Evolutionary conservation across 1,284 basidiomycete species (phyloP).

Genomic region (Heterobasidion occidentale): DNA sequence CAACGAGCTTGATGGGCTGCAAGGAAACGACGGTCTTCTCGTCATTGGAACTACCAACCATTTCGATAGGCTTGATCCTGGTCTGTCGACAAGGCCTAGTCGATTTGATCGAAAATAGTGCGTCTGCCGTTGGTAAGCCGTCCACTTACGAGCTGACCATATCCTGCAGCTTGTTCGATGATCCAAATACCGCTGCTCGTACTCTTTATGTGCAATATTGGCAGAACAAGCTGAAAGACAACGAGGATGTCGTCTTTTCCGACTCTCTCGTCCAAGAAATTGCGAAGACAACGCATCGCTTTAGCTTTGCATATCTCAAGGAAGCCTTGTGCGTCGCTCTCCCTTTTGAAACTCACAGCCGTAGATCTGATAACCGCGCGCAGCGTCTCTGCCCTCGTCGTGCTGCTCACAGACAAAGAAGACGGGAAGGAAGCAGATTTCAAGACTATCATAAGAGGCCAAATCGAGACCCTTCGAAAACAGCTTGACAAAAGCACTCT

Average conservation of each 20-base stretch:
- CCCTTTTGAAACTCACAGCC: not conserved
- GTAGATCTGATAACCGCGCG: not conserved
- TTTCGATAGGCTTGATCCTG: slow-evolving; percentile 70
- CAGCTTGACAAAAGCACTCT: slow-evolving; percentile 24
- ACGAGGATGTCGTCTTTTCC: slow-evolving; percentile 50
- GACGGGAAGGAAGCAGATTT: slow-evolving; percentile 8
- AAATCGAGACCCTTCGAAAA: slow-evolving; percentile 11
- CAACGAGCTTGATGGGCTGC: slow-evolving; percentile 72
- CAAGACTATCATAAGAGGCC: slow-evolving; percentile 5
- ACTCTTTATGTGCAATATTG: slow-evolving; percentile 38
- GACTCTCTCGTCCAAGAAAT: slow-evolving; percentile 47
- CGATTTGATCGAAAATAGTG: slow-evolving; percentile 83
- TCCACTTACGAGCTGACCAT: not conserved
- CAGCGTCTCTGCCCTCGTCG: slow-evolving; percentile 11
- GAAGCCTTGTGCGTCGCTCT: slow-evolving; percentile 59
- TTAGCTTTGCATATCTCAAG: slow-evolving; percentile 76
- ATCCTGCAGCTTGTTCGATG: slow-evolving; percentile 41
- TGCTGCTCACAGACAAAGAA: slow-evolving; percentile 7
- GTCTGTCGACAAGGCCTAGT: slow-evolving; percentile 67
- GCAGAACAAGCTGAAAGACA: slow-evolving; percentile 57
- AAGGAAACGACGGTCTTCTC: slow-evolving; percentile 70
- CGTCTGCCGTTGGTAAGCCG: slow-evolving; percentile 19
- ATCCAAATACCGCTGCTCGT: slow-evolving; percentile 7
- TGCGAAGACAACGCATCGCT: slow-evolving; percentile 46
- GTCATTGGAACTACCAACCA: slow-evolving; percentile 81